phyloP scores from a whole-genome alignment of 495 filamentous ascomycete genomes.

The Aspergillus nanangensis region DNA sequence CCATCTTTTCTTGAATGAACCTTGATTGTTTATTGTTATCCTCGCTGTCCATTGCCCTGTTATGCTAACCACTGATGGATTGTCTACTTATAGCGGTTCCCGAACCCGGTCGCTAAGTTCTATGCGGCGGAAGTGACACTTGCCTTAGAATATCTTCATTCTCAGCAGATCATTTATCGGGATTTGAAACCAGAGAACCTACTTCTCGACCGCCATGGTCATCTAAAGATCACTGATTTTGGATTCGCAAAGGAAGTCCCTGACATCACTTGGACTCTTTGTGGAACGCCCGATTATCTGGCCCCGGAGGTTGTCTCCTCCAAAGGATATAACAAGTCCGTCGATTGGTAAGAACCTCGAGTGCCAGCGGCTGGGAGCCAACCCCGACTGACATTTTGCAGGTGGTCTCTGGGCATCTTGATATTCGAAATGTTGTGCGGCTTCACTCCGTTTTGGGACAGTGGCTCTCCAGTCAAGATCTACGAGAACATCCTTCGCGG shows the following conservation, averaged over 20 bases:
- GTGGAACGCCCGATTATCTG: slow-evolving; percentile 97
- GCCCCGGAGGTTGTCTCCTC: slow-evolving; percentile 95
- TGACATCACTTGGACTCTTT: slow-evolving; percentile 98
- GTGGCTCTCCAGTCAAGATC: slow-evolving; percentile 95
- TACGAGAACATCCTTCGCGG: slow-evolving; percentile 98
- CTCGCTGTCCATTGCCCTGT: too few relatives aligned
- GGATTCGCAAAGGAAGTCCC: slow-evolving; percentile 97
- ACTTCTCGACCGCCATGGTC: slow-evolving; percentile 90
- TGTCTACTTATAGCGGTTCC: too few relatives aligned
- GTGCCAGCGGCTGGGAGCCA: too few relatives aligned
- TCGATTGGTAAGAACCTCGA: slow-evolving; percentile 75
- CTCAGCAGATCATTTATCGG: slow-evolving; percentile 92
- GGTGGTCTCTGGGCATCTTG: slow-evolving; percentile 97
- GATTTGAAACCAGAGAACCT: slow-evolving; percentile 97
- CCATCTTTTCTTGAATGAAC: background rate
- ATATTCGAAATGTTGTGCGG: slow-evolving; percentile 99
- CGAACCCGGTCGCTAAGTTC: slow-evolving; percentile 97
- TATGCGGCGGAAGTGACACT: slow-evolving; percentile 97
- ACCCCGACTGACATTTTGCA: slow-evolving; percentile 21
- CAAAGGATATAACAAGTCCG: slow-evolving; percentile 98
- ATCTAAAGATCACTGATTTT: slow-evolving; percentile 98
- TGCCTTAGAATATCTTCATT: slow-evolving; percentile 93
- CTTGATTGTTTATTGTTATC: background rate
- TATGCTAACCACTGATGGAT: too few relatives aligned
- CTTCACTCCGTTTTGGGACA: slow-evolving; percentile 98